Conservation (phyloP, 768 basidiomycete species). For the Pisolithus sp. region DNA sequence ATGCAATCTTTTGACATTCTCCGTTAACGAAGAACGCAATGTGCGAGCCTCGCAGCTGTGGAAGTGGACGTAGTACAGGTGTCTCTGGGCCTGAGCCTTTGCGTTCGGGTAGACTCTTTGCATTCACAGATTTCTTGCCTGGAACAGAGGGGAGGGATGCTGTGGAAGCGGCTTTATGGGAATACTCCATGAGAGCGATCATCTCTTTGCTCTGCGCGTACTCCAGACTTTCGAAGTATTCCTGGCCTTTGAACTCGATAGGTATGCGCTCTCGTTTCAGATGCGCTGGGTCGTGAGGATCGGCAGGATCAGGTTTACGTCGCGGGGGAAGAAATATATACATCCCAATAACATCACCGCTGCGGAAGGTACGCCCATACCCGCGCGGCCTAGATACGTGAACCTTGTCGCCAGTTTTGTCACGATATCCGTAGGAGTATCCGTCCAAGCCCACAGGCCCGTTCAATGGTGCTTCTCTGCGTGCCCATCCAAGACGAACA, state of each 20-base stretch:
- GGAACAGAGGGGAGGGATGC: slow-evolving; percentile 50
- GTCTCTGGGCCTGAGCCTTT: slow-evolving; percentile 30
- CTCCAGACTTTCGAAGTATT: slow-evolving; percentile 92
- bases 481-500: slow-evolving; percentile 86
- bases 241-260: slow-evolving; percentile 94
- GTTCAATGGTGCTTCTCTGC: slow-evolving; percentile 90
- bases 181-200: slow-evolving; percentile 77
- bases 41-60: slow-evolving; percentile 61
- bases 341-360: slow-evolving; percentile 90
- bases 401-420: slow-evolving; percentile 90
- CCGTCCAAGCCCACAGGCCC: slow-evolving; percentile 91
- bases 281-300: slow-evolving; percentile 74
- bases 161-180: slow-evolving; percentile 50
- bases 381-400: slow-evolving; percentile 73
- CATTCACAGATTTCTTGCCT: slow-evolving; percentile 59
- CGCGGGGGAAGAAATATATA: slow-evolving; percentile 81
- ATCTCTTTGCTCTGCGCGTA: slow-evolving; percentile 90
- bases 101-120: slow-evolving; percentile 62
- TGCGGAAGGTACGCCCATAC: slow-evolving; percentile 67
- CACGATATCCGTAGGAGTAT: slow-evolving; percentile 87
- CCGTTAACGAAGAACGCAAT: slow-evolving; percentile 94
- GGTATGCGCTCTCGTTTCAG: slow-evolving; percentile 86
- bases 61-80: slow-evolving; percentile 54
- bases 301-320: slow-evolving; percentile 49
- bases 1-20: slow-evolving; percentile 75